Evolutionary conservation across 768 basidiomycete genomes (phyloP).

Genomic region (Kondoa malvinella): DNA sequence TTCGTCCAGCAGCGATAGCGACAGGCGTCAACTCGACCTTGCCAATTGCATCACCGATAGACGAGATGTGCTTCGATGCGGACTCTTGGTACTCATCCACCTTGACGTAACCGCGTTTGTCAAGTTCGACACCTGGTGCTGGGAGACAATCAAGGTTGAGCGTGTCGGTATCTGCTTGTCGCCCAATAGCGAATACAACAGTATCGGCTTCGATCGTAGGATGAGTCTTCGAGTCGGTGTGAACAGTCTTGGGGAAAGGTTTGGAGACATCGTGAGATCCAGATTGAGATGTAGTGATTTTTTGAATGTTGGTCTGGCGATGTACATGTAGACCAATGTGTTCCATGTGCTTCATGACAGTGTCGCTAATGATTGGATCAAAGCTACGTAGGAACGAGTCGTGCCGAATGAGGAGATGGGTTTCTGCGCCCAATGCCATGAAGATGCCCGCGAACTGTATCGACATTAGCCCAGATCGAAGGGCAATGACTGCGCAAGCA

Average conservation of each 20-base stretch:
- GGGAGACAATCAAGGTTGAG: constrained; percentile 51
- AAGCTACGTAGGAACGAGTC: constrained; percentile 85
- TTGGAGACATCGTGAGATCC: constrained; percentile 19
- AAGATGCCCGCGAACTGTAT: constrained; percentile 65
- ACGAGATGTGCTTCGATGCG: constrained; percentile 48
- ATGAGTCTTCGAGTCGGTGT: constrained; percentile 50
- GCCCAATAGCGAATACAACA: constrained; percentile 87
- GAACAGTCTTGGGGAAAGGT: constrained; percentile 43
- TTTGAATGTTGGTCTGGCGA: constrained; percentile 53
- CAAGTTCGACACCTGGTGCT: constrained; percentile 49
- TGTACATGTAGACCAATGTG: constrained; percentile 83
- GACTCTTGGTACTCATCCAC: constrained; percentile 88
- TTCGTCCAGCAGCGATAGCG: constrained; percentile 84
- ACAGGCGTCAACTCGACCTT: constrained; percentile 89
- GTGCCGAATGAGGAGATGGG: constrained; percentile 75
- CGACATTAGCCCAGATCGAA: not conserved
- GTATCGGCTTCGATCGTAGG: constrained; percentile 59
- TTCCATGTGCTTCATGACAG: constrained; percentile 77
- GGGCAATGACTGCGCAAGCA: not conserved
- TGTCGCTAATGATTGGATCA: constrained; percentile 69
- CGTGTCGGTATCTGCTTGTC: constrained; percentile 57
- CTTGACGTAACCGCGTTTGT: constrained; percentile 63
- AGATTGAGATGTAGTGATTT: constrained; percentile 35
- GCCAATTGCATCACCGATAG: constrained; percentile 84
- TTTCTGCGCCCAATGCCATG: constrained; percentile 76